Evolutionary conservation across 2,329 filamentous ascomycete genomes (phyloP), one percentile per base, ranked within the genome.

Genomic region (Xylaria sp.): DNA sequence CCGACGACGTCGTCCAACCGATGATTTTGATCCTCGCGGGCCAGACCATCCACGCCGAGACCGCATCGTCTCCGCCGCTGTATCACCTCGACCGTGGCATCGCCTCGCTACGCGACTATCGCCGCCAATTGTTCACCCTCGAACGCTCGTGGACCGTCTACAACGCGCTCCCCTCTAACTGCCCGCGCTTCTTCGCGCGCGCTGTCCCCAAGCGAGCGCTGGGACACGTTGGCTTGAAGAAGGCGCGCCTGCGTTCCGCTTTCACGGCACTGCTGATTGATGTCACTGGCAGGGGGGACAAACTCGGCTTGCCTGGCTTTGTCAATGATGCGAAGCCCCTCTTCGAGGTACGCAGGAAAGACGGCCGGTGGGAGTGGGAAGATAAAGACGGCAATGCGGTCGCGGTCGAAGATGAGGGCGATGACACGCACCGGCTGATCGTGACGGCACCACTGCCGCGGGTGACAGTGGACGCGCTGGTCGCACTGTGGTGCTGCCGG

Each of bases 21-120:
- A 56, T 27, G 39, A 69, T 67, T 32, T 39, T 67, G 14, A 69
- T 79, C 34, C 72, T 86, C 1, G 85, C 88, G 71, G 84, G 84
- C 19, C 78, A 81, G 59, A 82, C 85, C 1, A 85, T 88, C 19
- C 67, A 69, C 45, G 47, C 67, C 8, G 59, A 69, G 53, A 51
- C 67, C 14, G 55, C 60, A 82, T 79, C 65, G 66, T 81, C 12
- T 82, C 81, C 71, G 69, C 64, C 67, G 53, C 55, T 69, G 7
- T 69, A 69, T 14, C 64, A 61, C 30, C 30, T 67, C n/a, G 55
- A 61, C 39, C 67, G 67, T 21, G 67, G 67, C 27, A 48, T 69
- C 4, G 61, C 64, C 27, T 67, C 67, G 12, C 64, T 69, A 4
- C 50, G 56, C 12, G 48, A 61, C 24, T 56, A 39, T 21, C 50